A percentile compares a stretch with the other conserved stretches of the same genome.
Conservation (phyloP, 208 protist genomes). For the Leptomonas pyrrhocoris region DNA sequence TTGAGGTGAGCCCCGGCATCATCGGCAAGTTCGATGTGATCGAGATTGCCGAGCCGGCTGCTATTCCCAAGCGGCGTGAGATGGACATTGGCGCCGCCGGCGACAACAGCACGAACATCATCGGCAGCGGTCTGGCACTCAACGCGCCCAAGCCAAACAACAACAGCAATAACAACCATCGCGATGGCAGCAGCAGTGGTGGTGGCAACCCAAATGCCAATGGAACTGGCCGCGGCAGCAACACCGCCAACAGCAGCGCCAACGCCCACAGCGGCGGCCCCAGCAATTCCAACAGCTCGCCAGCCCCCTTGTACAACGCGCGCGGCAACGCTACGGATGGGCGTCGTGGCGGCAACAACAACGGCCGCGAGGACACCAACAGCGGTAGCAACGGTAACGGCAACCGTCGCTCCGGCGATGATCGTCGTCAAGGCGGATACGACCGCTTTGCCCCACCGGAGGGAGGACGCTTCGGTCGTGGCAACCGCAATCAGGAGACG, state of each 20-base stretch:
- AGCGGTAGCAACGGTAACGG: constrained; percentile 6
- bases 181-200: too few relatives aligned
- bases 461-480: constrained; percentile 47
- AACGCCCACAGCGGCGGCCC: constrained; percentile 8
- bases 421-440: constrained; percentile 20
- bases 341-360: constrained; percentile 21
- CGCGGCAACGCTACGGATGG: constrained; percentile 13
- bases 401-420: not conserved
- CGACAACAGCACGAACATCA: constrained; percentile 3
- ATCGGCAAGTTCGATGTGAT: constrained; percentile 75
- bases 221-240: not conserved
- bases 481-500: constrained; percentile 74
- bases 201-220: not conserved
- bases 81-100: constrained; percentile 19
- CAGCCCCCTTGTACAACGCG: constrained; percentile 6
- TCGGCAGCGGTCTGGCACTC: constrained; percentile 15
- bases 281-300: not conserved
- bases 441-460: constrained; percentile 72
- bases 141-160: constrained; percentile 12
- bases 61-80: constrained; percentile 36
- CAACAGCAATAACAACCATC: too few relatives aligned
- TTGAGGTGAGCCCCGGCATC: constrained; percentile 40
- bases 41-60: constrained; percentile 44
- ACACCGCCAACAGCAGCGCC: constrained; percentile 1
- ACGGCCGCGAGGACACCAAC: not conserved